Percentiles rank a stretch among this genome's conserved stretches.
Evolutionary conservation across 1,139 yeast genomes (phyloP).

Genomic region (Groenewaldozyma auringiensis): DNA sequence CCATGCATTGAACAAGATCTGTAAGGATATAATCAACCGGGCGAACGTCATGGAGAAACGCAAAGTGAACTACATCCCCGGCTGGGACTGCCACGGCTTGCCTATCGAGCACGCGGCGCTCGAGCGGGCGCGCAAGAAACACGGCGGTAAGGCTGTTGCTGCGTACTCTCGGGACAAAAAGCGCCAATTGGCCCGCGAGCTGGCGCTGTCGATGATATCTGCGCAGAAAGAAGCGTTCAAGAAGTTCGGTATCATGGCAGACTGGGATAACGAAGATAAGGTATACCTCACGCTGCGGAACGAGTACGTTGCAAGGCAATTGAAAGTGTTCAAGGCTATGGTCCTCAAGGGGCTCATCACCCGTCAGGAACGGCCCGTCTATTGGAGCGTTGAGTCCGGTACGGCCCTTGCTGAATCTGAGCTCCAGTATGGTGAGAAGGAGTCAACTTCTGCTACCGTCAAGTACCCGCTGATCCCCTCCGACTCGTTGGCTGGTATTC

Average conservation of each 20-base stretch:
- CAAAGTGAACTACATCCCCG: constrained; percentile 68
- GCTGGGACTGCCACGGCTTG: constrained; percentile 98
- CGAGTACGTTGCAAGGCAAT: constrained; percentile 65
- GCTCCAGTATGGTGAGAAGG: constrained; percentile 71
- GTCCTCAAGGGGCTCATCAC: constrained; percentile 61
- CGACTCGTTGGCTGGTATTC: constrained; percentile 11
- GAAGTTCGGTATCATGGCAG: constrained; percentile 72
- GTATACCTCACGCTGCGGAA: constrained; percentile 62
- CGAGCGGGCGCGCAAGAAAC: constrained; percentile 31
- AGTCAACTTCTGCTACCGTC: constrained; percentile 62
- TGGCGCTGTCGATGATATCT: constrained; percentile 59
- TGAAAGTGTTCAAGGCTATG: constrained; percentile 60
- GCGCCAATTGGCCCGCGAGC: constrained; percentile 54
- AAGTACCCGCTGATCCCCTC: constrained; percentile 46
- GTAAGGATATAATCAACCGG: constrained; percentile 79
- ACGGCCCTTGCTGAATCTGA: constrained; percentile 98
- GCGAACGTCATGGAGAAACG: constrained; percentile 57
- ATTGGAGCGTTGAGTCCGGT: constrained; percentile 92
- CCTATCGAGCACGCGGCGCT: constrained; percentile 90
- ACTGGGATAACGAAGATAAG: constrained; percentile 50
- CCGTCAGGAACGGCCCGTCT: constrained; percentile 88
- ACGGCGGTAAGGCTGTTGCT: constrained; percentile 31
- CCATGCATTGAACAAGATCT: constrained; percentile 81
- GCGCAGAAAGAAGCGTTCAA: constrained; percentile 58
- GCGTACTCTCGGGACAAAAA: constrained; percentile 44